Percentiles rank a stretch among this genome's conserved stretches.
phyloP scores from a whole-genome alignment of 2,329 filamentous ascomycete genomes.

The Aspergillus sp. region DNA sequence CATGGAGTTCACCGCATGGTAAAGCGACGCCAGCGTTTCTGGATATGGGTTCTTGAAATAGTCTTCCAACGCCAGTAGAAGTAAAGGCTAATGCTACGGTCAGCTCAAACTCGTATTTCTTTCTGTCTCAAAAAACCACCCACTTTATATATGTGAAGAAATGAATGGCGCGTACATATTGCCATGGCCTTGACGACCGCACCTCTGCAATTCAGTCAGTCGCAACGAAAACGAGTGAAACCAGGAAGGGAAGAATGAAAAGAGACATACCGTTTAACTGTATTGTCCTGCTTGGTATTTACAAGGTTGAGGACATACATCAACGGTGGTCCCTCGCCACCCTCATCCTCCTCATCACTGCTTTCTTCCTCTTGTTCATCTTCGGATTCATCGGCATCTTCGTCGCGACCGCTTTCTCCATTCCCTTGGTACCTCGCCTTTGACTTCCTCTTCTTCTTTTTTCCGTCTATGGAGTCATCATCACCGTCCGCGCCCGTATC shows the following conservation, averaged over 20 bases:
- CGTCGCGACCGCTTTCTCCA: slow-evolving; percentile 42
- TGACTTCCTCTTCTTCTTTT: slow-evolving; percentile 40
- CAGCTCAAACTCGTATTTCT: slow-evolving; percentile 11
- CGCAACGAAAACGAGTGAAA: neutral
- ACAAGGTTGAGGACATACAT: slow-evolving; percentile 97
- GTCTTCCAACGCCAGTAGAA: slow-evolving; percentile 87
- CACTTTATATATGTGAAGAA: slow-evolving; percentile 97
- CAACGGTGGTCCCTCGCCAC: slow-evolving; percentile 78
- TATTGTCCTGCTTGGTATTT: slow-evolving; percentile 95
- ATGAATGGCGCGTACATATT: slow-evolving; percentile 95
- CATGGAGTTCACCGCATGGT: slow-evolving; percentile 93
- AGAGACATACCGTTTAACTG: slow-evolving; percentile 63
- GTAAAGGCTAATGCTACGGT: slow-evolving; percentile 64
- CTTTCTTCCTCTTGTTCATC: slow-evolving; percentile 45
- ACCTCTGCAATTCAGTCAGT: slow-evolving; percentile 53
- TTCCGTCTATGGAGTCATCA: slow-evolving; percentile 52
- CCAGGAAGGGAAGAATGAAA: no score
- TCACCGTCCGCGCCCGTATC: slow-evolving; percentile 82
- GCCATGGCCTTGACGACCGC: slow-evolving; percentile 98
- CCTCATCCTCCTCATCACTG: slow-evolving; percentile 60
- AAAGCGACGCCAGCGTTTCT: slow-evolving; percentile 82
- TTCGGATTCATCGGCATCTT: slow-evolving; percentile 44
- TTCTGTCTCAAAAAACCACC: slow-evolving; percentile 19
- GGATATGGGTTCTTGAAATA: slow-evolving; percentile 90
- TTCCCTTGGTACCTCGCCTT: no score